Evolutionary conservation across 2,329 filamentous ascomycete species (phyloP), one percentile per base, ranked within the genome.

Genomic region (Didymella pinodella): DNA sequence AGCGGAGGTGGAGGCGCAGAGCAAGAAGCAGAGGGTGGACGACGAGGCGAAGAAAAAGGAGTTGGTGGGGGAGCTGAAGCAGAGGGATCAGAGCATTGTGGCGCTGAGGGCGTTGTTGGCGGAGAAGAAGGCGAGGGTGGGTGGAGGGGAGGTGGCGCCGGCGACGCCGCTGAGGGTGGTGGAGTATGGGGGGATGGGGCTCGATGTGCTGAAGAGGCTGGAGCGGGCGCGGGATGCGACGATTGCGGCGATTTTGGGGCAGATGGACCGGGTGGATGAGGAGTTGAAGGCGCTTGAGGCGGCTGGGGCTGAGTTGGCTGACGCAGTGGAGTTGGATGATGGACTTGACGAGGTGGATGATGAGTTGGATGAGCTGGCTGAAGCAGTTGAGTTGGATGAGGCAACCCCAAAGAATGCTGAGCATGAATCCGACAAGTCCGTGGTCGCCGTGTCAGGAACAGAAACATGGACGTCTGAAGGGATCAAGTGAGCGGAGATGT

Each of bases 151-250:
- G 41, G 45, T 48, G 16, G 66, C 57, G 44, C 70, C 70, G 36
- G 61, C 65, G 22, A 72, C 72, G 28, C 72, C 71, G n/a, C 69
- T 71, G 60, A 72, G 70, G 53, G 58, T 67, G 22, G 65, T 74
- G 16, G 75, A 81, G 16, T 85, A 85, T 65, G 65, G 63, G 4
- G 63, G 51, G 18, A 78, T 83, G 79, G 62, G 71, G 1, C 56
- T 82, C 34, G 76, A 79, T 40, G 72, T 75, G 2, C 63, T 84
- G 43, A 69, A 65, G 48, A 76, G 73, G 45, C 65, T 82, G 28
- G 81, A 83, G 46, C 83, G 81, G 62, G 83, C 82, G 20, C 74
- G 83, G 46, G 84, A 86, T 72, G 81, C 81, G 7, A 85, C 82
- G 0, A 79, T 85, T 59, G 73, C 78, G 1, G 85, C 83, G 59